A percentile compares a stretch with the other conserved stretches of the same genome.
These are phyloP conservation scores for Rhytidhysteron rufulum DNA, from an alignment of 2,329 filamentous ascomycete species.

Conservation along the genomic window DNA sequence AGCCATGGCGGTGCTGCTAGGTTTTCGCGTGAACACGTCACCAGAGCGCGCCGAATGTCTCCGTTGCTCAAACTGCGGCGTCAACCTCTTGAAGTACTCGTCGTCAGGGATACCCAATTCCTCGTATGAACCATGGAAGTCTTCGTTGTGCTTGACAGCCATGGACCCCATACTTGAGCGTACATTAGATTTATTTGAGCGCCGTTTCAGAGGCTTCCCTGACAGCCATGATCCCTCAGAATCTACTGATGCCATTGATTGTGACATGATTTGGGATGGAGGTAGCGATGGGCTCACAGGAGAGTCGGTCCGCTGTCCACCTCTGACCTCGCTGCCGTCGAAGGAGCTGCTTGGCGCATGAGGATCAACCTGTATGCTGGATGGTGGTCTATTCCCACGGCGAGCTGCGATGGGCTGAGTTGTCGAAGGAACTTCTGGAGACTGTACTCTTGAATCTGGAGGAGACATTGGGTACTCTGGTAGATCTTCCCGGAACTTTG, in stretches of 20 bases:
- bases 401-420: constrained; percentile 38
- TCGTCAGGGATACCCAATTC: constrained; percentile 65
- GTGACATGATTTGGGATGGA: constrained; percentile 53
- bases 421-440: constrained; percentile 60
- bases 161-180: constrained; percentile 44
- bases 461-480: constrained; percentile 84
- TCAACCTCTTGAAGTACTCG: constrained; percentile 65
- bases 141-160: constrained; percentile 42
- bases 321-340: neutral
- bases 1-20: constrained; percentile 46
- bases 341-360: constrained; percentile 1
- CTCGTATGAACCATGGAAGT: constrained; percentile 60
- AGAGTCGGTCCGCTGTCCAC: constrained; percentile 38
- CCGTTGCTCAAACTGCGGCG: constrained; percentile 44
- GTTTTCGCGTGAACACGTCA: constrained; percentile 25
- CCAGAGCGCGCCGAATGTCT: constrained; percentile 25
- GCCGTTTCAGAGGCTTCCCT: constrained; percentile 58
- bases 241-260: constrained; percentile 89
- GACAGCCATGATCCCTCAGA: constrained; percentile 96
- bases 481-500: constrained; percentile 87
- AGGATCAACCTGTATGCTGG: constrained; percentile 23
- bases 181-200: constrained; percentile 42
- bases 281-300: constrained; percentile 34
- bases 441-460: constrained; percentile 75
- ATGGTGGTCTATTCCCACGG: constrained; percentile 35